Conservation (phyloP, 805 yeast genomes). For the Teunomyces panamensis region DNA sequence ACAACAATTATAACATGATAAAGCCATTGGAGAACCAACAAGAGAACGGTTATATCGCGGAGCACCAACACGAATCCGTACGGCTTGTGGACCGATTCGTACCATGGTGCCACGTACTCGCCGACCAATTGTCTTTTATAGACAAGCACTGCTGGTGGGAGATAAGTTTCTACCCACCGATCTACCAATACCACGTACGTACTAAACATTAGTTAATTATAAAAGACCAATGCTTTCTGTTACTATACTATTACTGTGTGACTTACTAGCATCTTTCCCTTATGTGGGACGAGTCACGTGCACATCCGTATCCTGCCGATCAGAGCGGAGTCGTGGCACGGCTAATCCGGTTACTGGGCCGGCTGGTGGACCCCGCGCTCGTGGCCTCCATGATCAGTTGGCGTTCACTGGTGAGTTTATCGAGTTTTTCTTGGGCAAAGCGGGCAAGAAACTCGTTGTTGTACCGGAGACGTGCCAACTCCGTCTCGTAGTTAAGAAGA, state of each 20-base stretch:
- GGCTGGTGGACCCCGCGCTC: conserved; percentile 24
- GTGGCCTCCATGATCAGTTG: conserved; percentile 26
- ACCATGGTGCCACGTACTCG: background rate
- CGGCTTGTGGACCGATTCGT: background rate
- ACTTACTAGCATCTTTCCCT: too few species aligned
- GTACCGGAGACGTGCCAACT: conserved; percentile 20
- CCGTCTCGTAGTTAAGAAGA: conserved; percentile 23
- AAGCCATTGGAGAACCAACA: conserved; percentile 12
- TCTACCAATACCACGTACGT: background rate
- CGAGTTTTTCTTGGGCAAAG: conserved; percentile 30
- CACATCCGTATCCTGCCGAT: background rate
- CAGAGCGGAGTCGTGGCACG: conserved; percentile 38
- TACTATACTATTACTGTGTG: too few species aligned
- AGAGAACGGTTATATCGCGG: conserved; percentile 21
- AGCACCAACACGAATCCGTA: background rate
- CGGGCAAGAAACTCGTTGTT: conserved; percentile 29
- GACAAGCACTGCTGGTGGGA: background rate
- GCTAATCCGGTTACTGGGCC: conserved; percentile 36
- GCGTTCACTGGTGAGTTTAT: conserved; percentile 34
- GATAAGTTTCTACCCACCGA: background rate
- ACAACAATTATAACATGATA: conserved; percentile 10
- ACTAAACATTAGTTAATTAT: too few species aligned
- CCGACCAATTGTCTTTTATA: background rate
- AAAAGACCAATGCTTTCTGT: too few species aligned
- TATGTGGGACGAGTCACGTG: background rate